A percentile compares a stretch with the other conserved stretches of the same genome.
These are phyloP conservation scores for Calocera cornea DNA, from an alignment of 768 basidiomycete genomes.

Conservation along the genomic window DNA sequence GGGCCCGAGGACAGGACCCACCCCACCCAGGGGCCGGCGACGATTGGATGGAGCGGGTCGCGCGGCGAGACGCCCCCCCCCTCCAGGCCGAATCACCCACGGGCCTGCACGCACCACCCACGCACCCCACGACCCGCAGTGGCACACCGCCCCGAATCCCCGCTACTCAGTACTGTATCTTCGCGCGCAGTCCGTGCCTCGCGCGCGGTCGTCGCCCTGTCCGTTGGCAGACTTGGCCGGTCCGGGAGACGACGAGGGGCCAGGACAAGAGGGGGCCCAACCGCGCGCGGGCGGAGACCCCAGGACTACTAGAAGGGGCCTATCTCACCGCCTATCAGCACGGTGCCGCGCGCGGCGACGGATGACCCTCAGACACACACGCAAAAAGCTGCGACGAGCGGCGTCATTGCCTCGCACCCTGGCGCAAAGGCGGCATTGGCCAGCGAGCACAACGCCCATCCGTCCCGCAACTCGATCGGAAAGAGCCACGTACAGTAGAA, in stretches of 20 bases:
- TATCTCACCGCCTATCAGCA: slow-evolving; percentile 4
- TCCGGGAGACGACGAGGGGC: background rate
- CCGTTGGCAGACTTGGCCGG: background rate
- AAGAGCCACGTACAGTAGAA: background rate
- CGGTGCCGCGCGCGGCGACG: slow-evolving; percentile 1
- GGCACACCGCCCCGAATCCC: background rate
- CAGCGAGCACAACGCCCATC: slow-evolving; percentile 3
- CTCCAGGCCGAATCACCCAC: background rate
- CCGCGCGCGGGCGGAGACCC: background rate
- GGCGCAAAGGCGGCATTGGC: background rate
- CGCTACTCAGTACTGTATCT: too few species aligned
- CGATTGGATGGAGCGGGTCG: background rate
- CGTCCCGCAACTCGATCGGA: background rate
- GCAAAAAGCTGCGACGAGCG: background rate
- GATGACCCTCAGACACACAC: slow-evolving; percentile 3
- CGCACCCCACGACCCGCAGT: background rate
- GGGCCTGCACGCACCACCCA: background rate
- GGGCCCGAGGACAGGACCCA: too few species aligned
- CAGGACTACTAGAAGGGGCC: background rate
- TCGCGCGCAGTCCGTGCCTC: background rate
- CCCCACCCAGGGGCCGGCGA: background rate
- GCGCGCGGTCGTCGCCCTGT: background rate
- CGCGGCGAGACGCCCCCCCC: background rate
- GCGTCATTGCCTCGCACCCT: slow-evolving; percentile 5
- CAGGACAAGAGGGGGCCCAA: background rate